phyloP scores from a whole-genome alignment of 305 asterid genomes.

The Ruellia speciosa region DNA sequence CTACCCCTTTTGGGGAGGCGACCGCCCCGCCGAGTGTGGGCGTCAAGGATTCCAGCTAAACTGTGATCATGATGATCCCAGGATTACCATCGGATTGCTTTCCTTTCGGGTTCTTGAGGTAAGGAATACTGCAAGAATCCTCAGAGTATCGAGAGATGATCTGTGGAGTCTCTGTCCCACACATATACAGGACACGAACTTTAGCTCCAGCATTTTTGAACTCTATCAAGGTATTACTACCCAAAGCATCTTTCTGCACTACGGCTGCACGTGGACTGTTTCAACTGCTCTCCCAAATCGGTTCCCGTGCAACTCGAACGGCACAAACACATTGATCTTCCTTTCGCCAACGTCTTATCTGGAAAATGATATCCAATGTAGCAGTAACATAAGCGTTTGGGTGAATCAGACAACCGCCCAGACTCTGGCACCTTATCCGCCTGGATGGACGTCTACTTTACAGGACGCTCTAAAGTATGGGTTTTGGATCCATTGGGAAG shows the following conservation, averaged over 20 bases:
- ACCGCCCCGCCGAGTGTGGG: constrained; percentile 40
- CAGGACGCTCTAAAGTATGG: constrained; percentile 30
- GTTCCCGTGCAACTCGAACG: constrained; percentile 21
- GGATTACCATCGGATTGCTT: constrained; percentile 20
- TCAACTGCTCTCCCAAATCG: background rate
- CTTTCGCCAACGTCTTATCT: background rate
- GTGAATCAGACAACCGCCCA: constrained; percentile 20
- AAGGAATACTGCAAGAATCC: background rate
- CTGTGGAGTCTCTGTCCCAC: constrained; percentile 28
- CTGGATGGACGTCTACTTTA: background rate
- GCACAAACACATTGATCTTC: constrained; percentile 1
- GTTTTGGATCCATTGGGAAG: constrained; percentile 42
- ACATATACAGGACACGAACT: constrained; percentile 18
- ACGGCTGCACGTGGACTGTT: constrained; percentile 23
- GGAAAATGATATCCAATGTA: constrained; percentile 11
- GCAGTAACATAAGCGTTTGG: constrained; percentile 25
- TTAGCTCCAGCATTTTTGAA: constrained; percentile 25
- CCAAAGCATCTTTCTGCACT: constrained; percentile 30
- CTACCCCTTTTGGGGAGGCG: constrained; percentile 52
- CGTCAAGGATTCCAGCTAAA: constrained; percentile 36
- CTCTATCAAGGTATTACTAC: constrained; percentile 7
- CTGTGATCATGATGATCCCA: constrained; percentile 25
- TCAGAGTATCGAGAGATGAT: constrained; percentile 45
- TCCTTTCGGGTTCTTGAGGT: constrained; percentile 24
- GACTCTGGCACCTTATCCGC: background rate